A percentile compares a stretch with the other conserved stretches of the same genome.
Conservation (phyloP, 2,329 filamentous ascomycete species). For the Pseudogymnoascus pannorum region DNA sequence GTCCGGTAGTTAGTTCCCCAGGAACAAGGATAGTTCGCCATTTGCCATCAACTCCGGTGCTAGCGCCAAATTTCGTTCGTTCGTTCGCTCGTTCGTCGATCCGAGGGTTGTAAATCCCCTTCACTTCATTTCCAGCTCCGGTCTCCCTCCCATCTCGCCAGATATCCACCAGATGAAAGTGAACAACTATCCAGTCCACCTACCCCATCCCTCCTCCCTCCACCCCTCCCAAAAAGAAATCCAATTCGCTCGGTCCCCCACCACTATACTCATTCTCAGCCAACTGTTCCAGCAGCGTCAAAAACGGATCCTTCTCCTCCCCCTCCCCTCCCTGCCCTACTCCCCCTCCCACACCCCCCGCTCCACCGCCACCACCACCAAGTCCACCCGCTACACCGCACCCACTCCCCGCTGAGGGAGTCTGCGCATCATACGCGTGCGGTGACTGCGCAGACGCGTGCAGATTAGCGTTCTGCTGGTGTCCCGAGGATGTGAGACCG, state of each 20-base stretch:
- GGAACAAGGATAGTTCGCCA: not conserved
- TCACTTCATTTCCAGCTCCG: too few relatives aligned
- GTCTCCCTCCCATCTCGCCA: not conserved
- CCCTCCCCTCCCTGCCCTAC: constrained; percentile 42
- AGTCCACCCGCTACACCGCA: constrained; percentile 29
- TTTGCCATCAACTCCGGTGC: too few relatives aligned
- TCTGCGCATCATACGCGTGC: too few relatives aligned
- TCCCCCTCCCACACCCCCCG: too few relatives aligned
- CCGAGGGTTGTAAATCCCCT: not conserved
- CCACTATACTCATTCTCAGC: constrained; percentile 70
- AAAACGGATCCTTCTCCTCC: constrained; percentile 73
- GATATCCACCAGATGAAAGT: too few relatives aligned
- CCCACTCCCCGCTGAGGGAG: not conserved
- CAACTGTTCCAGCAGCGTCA: constrained; percentile 71
- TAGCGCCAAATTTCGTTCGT: not conserved
- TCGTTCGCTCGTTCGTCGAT: not conserved
- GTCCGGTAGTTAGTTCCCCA: not conserved
- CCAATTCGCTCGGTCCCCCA: constrained; percentile 65
- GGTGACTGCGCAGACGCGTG: too few relatives aligned
- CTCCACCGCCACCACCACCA: constrained; percentile 38
- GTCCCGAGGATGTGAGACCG: too few relatives aligned
- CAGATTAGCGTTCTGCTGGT: too few relatives aligned
- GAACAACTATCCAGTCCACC: too few relatives aligned
- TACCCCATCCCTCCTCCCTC: not conserved
- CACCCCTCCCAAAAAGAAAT: constrained; percentile 57